Percentiles rank a stretch among this genome's conserved stretches.
These are phyloP conservation scores for Coniella vitis DNA, from an alignment of 2,329 filamentous ascomycete species.

Conservation along the genomic window DNA sequence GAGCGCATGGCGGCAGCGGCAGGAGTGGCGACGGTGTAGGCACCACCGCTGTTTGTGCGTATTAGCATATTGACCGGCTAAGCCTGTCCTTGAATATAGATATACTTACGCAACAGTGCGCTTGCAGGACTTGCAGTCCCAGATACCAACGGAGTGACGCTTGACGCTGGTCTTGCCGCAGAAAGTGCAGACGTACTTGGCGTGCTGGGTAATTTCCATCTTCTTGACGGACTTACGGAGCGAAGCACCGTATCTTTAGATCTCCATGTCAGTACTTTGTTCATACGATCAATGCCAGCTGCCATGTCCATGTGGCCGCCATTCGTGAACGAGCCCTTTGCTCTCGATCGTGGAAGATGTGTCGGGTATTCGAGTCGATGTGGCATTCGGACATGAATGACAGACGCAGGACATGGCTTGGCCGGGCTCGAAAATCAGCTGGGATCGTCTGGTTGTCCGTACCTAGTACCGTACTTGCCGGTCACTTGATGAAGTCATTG, in stretches of 20 bases:
- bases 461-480: slow-evolving; percentile 97
- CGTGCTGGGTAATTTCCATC: slow-evolving; percentile 99
- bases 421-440: not conserved
- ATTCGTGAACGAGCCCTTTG: not conserved
- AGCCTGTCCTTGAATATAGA: not conserved
- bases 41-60: slow-evolving; percentile 11
- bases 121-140: slow-evolving; percentile 61
- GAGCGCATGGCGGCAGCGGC: slow-evolving; percentile 92
- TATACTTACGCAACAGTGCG: slow-evolving; percentile 79
- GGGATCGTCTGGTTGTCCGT: slow-evolving; percentile 37
- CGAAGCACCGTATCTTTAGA: slow-evolving; percentile 86
- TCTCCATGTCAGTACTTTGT: slow-evolving; percentile 22
- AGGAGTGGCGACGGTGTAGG: slow-evolving; percentile 48
- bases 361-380: too few relatives aligned
- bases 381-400: not conserved
- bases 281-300: not conserved
- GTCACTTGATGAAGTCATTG: slow-evolving; percentile 66
- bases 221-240: slow-evolving; percentile 99
- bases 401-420: not conserved
- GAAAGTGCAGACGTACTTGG: slow-evolving; percentile 96
- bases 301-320: not conserved
- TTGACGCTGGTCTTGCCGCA: slow-evolving; percentile 95
- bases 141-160: slow-evolving; percentile 88
- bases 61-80: not conserved
- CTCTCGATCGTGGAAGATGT: too few relatives aligned